Conservation (phyloP, 192 early-diverging fungal genomes). For the Coemansia sp. region DNA sequence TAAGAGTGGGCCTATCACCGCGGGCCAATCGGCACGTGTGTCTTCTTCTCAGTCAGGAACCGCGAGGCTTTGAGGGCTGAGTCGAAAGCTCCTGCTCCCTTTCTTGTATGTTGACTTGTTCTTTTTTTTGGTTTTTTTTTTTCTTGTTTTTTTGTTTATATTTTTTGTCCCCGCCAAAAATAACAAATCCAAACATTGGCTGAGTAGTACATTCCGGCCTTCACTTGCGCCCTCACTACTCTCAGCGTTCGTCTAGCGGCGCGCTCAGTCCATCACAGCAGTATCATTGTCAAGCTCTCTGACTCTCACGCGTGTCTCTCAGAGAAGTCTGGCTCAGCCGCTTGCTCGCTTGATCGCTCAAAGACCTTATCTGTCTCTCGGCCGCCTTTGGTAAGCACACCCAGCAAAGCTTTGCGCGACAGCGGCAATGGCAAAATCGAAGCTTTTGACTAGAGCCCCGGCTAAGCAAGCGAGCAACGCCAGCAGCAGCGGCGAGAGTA, state of each 20-base stretch:
- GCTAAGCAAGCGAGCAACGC: conserved; percentile 21
- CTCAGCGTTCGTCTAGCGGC: not conserved
- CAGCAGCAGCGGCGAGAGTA: conserved; percentile 9
- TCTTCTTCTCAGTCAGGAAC: not conserved
- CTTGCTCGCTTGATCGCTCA: too few species aligned
- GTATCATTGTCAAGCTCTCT: not conserved
- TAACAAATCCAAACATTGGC: too few species aligned
- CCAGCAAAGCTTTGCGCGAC: too few species aligned
- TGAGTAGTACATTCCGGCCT: not conserved
- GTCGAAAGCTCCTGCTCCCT: too few species aligned
- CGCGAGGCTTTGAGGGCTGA: too few species aligned
- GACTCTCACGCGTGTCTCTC: not conserved
- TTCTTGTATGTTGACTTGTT: too few species aligned
- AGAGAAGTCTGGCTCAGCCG: not conserved
- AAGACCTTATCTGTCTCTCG: too few species aligned
- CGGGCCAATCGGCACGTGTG: too few species aligned
- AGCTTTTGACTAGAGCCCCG: conserved; percentile 28
- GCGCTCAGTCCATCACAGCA: not conserved
- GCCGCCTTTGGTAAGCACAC: too few species aligned
- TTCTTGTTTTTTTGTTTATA: not conserved
- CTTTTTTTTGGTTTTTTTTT: not conserved
- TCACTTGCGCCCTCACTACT: not conserved
- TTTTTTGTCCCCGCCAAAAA: too few species aligned
- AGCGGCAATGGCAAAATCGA: conserved; percentile 50
- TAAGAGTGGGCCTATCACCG: too few species aligned